These are phyloP conservation scores for Cydonia oblonga DNA, from an alignment of 331 rosid genomes.

Conservation along the genomic window DNA sequence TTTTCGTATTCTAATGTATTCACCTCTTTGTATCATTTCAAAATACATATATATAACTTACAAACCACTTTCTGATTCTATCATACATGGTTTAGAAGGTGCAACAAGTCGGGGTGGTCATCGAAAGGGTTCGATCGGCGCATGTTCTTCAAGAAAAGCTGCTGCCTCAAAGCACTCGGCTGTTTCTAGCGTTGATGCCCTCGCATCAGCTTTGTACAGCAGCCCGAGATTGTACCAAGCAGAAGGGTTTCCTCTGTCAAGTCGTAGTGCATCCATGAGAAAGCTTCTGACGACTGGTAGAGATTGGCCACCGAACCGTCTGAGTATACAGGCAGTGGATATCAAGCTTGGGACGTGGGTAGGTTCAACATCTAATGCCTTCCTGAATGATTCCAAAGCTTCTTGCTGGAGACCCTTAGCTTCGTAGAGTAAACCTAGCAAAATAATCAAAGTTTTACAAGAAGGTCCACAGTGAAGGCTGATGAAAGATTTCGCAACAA, in stretches of 20 bases:
- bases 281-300: slow-evolving; percentile 66
- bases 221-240: slow-evolving; percentile 95
- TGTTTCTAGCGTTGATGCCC: slow-evolving; percentile 43
- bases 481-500: not conserved
- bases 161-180: slow-evolving; percentile 85
- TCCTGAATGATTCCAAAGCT: slow-evolving; percentile 56
- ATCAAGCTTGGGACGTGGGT: slow-evolving; percentile 71
- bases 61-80: not conserved
- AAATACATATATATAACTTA: not conserved
- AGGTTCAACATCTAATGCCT: slow-evolving; percentile 68
- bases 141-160: slow-evolving; percentile 59
- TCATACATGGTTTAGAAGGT: not conserved
- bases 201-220: slow-evolving; percentile 47
- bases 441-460: slow-evolving; percentile 3
- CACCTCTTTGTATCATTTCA: not conserved
- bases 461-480: not conserved
- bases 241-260: slow-evolving; percentile 60
- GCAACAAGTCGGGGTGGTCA: slow-evolving; percentile 4
- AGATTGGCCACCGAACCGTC: slow-evolving; percentile 61
- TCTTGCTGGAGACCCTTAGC: slow-evolving; percentile 66
- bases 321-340: slow-evolving; percentile 64
- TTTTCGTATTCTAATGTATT: not conserved
- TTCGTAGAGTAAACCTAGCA: slow-evolving; percentile 56
- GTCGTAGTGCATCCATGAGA: slow-evolving; percentile 70
- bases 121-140: slow-evolving; percentile 79